Evolutionary conservation across 305 asterid species (phyloP).

Genomic region (Solanum aculeatissimum): DNA sequence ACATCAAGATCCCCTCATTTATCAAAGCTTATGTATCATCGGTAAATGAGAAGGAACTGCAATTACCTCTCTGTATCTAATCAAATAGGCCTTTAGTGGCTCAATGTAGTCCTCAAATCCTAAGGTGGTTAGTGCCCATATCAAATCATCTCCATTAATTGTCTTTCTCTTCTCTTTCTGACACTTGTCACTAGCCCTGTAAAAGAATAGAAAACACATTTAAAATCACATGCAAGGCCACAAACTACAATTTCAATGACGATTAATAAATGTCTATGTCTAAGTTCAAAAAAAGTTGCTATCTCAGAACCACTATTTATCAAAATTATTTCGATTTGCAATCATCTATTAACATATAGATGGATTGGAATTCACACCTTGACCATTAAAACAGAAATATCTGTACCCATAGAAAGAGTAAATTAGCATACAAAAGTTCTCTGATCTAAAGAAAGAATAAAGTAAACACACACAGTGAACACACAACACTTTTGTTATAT

Average conservation of each 20-base stretch:
- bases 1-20: neutral
- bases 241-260: neutral
- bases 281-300: neutral
- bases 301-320: neutral
- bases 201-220: neutral
- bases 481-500: neutral
- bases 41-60: neutral
- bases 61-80: slow-evolving; percentile 36
- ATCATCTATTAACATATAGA: neutral
- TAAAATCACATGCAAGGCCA: neutral
- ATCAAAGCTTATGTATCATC: neutral
- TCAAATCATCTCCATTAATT: slow-evolving; percentile 34
- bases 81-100: slow-evolving; percentile 27
- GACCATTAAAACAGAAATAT: neutral
- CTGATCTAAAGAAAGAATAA: neutral
- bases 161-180: slow-evolving; percentile 39
- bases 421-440: neutral
- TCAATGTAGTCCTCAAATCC: slow-evolving; percentile 32
- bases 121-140: slow-evolving; percentile 36
- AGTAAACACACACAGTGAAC: neutral
- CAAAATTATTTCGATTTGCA: neutral
- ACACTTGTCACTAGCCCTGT: slow-evolving; percentile 37
- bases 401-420: neutral
- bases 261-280: neutral
- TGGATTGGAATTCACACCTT: neutral